These are phyloP conservation scores for Trichoderma afroharzianum DNA, from an alignment of 2,329 filamentous ascomycete species.

Conservation along the genomic window DNA sequence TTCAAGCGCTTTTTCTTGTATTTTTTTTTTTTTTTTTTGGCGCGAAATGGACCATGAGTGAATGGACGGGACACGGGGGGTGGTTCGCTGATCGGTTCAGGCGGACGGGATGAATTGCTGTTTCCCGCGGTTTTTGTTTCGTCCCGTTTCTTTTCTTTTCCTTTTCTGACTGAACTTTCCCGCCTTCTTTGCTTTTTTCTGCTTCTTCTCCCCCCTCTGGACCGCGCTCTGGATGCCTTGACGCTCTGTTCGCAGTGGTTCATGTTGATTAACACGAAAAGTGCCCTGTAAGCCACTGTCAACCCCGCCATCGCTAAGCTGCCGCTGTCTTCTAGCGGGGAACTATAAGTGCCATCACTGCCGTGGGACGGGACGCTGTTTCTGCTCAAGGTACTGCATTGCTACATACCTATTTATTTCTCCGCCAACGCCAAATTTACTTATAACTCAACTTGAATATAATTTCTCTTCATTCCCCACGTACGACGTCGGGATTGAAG, in stretches of 20 bases:
- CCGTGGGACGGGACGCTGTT: background rate
- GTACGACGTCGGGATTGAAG: background rate
- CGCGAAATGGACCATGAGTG: background rate
- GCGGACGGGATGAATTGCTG: background rate
- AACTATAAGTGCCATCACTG: background rate
- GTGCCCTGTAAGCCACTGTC: background rate
- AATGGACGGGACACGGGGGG: background rate
- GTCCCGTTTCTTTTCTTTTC: background rate
- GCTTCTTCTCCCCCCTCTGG: background rate
- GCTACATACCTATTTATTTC: background rate
- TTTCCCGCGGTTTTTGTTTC: background rate
- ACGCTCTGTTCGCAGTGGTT: background rate
- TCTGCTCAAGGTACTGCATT: background rate
- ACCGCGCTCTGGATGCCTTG: background rate
- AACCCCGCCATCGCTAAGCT: constrained; percentile 4
- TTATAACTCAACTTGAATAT: background rate
- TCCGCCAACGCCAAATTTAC: background rate
- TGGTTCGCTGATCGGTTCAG: background rate
- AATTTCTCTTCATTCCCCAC: background rate
- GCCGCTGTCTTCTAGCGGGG: background rate
- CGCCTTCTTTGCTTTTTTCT: background rate
- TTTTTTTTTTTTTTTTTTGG: background rate
- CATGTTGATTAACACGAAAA: background rate
- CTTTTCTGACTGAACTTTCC: background rate
- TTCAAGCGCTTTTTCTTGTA: background rate